phyloP scores from a whole-genome alignment of 257 asterid genomes.

The Eucommia ulmoides region DNA sequence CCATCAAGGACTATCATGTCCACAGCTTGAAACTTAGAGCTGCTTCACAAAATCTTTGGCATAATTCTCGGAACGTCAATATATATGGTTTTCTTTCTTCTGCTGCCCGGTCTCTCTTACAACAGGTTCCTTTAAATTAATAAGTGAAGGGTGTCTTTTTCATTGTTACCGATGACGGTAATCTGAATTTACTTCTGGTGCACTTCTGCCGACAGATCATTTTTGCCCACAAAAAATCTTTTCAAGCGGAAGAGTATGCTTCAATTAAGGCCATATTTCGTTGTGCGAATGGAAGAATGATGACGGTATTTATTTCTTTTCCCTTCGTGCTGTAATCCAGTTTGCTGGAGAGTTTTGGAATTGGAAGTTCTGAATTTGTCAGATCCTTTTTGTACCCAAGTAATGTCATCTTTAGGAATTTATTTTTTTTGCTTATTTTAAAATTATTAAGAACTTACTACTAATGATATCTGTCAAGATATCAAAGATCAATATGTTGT shows the following conservation, averaged over 20 bases:
- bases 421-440: no score
- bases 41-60: conserved; percentile 68
- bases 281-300: conserved; percentile 15
- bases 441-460: no score
- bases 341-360: no score
- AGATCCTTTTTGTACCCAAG: no score
- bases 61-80: conserved; percentile 28
- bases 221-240: conserved; percentile 58
- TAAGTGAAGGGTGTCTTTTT: conserved; percentile 3
- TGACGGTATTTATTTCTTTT: conserved; percentile 26
- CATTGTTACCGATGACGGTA: no score
- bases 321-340: no score
- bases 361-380: no score
- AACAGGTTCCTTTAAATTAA: conserved; percentile 38
- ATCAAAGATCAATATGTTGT: no score
- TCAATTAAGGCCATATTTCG: conserved; percentile 34
- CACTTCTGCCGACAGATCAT: conserved; percentile 34
- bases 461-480: no score
- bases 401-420: no score
- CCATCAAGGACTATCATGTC: conserved; percentile 47
- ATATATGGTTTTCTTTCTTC: conserved; percentile 37
- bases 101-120: conserved; percentile 63
- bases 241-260: conserved; percentile 36
- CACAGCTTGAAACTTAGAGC: conserved; percentile 58
- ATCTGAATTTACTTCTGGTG: conserved; percentile 6